Evolutionary conservation across 164 flowering plant species (phyloP).

Genomic region (Buxus sempervirens): DNA sequence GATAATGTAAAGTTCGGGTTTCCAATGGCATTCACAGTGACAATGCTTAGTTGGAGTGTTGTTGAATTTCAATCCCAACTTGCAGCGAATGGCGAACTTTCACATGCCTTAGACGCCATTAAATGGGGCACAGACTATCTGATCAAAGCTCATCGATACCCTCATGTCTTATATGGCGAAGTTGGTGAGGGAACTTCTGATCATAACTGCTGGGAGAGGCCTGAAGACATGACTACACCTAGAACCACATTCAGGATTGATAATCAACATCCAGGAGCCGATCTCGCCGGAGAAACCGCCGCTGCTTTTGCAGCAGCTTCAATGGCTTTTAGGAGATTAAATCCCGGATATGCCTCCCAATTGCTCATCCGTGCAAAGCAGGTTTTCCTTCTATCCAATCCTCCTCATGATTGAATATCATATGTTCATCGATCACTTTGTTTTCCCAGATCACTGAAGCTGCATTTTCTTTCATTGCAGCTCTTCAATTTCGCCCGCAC

Average conservation of each 20-base stretch:
- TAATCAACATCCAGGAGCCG: conserved; percentile 55
- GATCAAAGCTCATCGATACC: conserved; percentile 43
- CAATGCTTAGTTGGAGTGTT: conserved; percentile 51
- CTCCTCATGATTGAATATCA: no score
- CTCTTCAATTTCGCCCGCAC: conserved; percentile 29
- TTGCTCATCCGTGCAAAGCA: conserved; percentile 52
- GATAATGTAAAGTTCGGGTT: conserved; percentile 65
- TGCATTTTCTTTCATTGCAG: conserved; percentile 27
- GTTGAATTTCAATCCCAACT: conserved; percentile 26
- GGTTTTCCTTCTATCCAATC: no score
- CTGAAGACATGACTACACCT: conserved; percentile 63
- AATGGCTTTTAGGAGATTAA: conserved; percentile 34
- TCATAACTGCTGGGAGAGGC: no score
- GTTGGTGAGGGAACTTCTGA: conserved; percentile 70
- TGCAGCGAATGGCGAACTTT: conserved; percentile 19
- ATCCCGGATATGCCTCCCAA: conserved; percentile 33
- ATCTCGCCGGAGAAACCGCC: conserved; percentile 72
- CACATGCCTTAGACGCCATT: conserved; percentile 31
- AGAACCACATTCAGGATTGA: conserved; percentile 42
- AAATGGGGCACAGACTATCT: conserved; percentile 60
- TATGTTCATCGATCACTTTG: no score
- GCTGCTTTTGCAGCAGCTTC: conserved; percentile 80
- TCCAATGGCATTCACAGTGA: conserved; percentile 49
- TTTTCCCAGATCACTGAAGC: no score
- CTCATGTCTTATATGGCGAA: conserved; percentile 45